phyloP scores from a whole-genome alignment of 2,329 filamentous ascomycete genomes.

The Botrytis cinerea region DNA sequence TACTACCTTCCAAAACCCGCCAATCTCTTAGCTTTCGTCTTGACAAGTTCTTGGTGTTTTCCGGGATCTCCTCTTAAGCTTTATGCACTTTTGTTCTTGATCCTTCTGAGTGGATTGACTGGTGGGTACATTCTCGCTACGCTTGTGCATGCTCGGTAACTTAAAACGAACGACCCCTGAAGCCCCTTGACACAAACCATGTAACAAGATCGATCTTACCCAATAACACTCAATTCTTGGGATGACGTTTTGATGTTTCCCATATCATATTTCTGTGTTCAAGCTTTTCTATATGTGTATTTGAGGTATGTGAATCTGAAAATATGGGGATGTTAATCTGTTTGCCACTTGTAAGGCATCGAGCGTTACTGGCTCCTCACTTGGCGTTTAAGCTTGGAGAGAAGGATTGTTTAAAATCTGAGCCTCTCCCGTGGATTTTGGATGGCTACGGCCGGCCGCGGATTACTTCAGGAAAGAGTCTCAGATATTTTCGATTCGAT shows the following conservation, averaged over 20 bases:
- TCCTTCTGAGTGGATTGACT: not conserved
- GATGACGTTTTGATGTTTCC: constrained; percentile 12
- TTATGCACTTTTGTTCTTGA: not conserved
- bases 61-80: not conserved
- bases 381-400: constrained; percentile 9
- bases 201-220: constrained; percentile 9
- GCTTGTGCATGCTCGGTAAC: constrained; percentile 11
- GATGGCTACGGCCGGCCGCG: constrained; percentile 19
- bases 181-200: constrained; percentile 20
- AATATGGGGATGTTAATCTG: constrained; percentile 14
- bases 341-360: constrained; percentile 9
- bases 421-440: not conserved
- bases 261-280: not conserved
- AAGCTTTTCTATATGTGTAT: not conserved
- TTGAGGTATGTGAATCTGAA: constrained; percentile 2
- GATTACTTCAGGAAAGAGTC: constrained; percentile 15
- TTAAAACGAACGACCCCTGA: constrained; percentile 22
- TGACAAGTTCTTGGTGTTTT: not conserved
- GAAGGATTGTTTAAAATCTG: constrained; percentile 2
- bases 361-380: not conserved
- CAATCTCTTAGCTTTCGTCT: not conserved
- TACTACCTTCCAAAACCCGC: constrained; percentile 7
- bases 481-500: not conserved
- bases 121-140: constrained; percentile 9
- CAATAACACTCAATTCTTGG: not conserved